Base-by-base conservation (phyloP, 148 eudicot species). In the Chenopodium berlandieri region DNA sequence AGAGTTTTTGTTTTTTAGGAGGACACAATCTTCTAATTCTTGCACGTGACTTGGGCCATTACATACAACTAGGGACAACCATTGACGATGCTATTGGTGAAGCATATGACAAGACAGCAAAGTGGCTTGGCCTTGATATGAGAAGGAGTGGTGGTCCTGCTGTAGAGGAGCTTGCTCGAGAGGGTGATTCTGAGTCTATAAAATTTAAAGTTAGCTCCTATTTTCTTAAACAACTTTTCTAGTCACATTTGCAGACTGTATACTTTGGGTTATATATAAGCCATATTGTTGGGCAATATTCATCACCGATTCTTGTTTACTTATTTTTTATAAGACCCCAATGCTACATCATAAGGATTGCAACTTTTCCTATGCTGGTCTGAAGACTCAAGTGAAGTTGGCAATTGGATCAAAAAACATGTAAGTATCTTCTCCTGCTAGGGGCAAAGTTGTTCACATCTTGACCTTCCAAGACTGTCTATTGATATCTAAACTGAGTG, bases 71-170 rank as follows among this genome's bases (percentile, higher is more conserved):
- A 67, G 99, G 99, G 70, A 96, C 98, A 31, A 83, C 98, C 63
- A 90, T 96, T 69, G 99, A 96, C 81, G 99, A 96, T 88, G 99
- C 99, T 75, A 94, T 96, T 81, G 99, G 99, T 72, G 99, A 96
- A 89, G 99, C 99, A 78, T 96, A 96, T 86, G 99, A 96, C 80
- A 96, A 96, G 81, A 89, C 93, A 63, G 97, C 99, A 71, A 96
- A 92, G 85, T 96, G 99, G 99, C 98, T 96, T 85, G 98, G 99
- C 79, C 97, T 96, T 77, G 99, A 96, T 82, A n/a, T 96, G 88
- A 90, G 97, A 78, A 90, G 79, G 87, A 90, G 99, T 75, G 99
- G 99, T 47, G 99, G 99, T 74, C 95, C 97, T 64, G 98, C 98
- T 78, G 64, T 96, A 77, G 99, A 94, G 90, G 95, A 94, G 86